phyloP scores from a whole-genome alignment of 352 stramenopile genomes.

The Elongisporangium undulatum region DNA sequence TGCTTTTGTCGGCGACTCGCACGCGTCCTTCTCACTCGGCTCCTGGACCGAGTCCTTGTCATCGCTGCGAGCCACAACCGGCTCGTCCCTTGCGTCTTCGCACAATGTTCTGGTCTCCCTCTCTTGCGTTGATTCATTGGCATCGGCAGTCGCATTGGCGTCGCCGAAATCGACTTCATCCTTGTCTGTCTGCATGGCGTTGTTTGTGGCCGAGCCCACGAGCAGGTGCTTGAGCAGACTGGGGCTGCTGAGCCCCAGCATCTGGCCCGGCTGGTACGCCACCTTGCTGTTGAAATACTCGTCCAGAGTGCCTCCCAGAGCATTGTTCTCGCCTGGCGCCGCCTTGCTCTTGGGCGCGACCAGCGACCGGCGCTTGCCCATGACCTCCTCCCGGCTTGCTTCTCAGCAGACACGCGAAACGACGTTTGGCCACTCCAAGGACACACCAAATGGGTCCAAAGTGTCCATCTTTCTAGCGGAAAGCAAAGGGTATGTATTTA shows the following conservation, averaged over 20 bases:
- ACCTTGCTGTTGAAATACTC: conserved; percentile 29
- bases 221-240: conserved; percentile 45
- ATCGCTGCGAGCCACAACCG: neutral
- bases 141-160: neutral
- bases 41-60: neutral
- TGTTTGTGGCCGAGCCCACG: conserved; percentile 34
- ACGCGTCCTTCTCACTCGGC: neutral
- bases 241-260: conserved; percentile 6
- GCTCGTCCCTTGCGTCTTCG: conserved; percentile 4
- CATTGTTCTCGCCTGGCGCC: neutral
- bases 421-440: too few species aligned
- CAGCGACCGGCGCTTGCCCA: too few species aligned
- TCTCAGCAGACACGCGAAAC: too few species aligned
- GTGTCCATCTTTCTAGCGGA: too few species aligned
- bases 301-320: conserved; percentile 17
- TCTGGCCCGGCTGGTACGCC: conserved; percentile 18
- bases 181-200: conserved; percentile 50
- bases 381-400: too few species aligned
- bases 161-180: conserved; percentile 5
- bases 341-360: too few species aligned
- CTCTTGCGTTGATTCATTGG: neutral
- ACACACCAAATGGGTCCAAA: too few species aligned
- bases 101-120: conserved; percentile 5
- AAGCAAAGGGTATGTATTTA: too few species aligned
- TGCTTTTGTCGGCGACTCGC: conserved; percentile 3